Evolutionary conservation across 768 basidiomycete genomes (phyloP), one percentile per base, ranked within the genome.

Genomic region (Suillus occidentalis): DNA sequence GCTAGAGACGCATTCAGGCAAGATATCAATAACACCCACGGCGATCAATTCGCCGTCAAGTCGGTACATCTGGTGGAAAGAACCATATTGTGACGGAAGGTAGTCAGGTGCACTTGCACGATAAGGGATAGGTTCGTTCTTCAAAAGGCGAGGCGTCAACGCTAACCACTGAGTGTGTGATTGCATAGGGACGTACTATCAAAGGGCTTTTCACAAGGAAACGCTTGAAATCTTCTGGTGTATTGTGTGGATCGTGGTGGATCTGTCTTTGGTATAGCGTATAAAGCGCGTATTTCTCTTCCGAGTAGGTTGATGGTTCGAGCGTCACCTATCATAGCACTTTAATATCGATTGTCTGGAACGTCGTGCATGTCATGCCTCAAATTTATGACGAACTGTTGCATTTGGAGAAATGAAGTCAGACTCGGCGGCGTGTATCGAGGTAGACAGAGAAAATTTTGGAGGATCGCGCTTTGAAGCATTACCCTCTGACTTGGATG

Each of bases 21-120:
- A 81, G 62, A 99, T 89, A 75, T 99, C 97, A 62, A 99, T 80
- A 36, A 99, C 92, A 6, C 87, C 89, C 72, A 99, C 81, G 0
- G 93, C 97, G 60, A 97, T 84, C 13, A 98, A 81, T 72, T 88
- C 75, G 4, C 88, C 92, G 70, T 98, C 91, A 31, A 98, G 74
- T 66, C 86, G 84, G 72, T 97, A 97, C 52, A 94, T 78, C 69
- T 95, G 94, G 71, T 99, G 97, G 75, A 94, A 93, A 28, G 93
- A 90, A n/a, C 97, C 97, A 75, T 94, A 98, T 18, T 85, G 77
- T n/a, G 65, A 72, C 0, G 95, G 95, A 12, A 97, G 81, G 70
- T 89, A 83, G 3, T 66, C 63, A 20, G 88, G 85, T 0, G 82
- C 83, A 0, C 74, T 60, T 1, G 72, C 75, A 6, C 77, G 63